Conservation (phyloP, 2,329 filamentous ascomycete genomes). For the Phialophora tarda region DNA sequence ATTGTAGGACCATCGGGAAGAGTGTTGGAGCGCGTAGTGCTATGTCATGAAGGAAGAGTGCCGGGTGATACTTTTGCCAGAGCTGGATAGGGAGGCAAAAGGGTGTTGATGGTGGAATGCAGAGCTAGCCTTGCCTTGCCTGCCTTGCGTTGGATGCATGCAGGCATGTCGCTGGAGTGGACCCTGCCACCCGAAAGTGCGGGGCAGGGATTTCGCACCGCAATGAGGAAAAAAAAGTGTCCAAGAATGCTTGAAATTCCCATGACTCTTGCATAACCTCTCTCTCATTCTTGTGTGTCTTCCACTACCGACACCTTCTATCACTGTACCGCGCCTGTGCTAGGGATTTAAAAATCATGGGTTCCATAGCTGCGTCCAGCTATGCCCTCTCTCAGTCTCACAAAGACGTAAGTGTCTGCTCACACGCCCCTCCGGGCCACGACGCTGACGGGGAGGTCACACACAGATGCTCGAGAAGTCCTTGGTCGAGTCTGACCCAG, state of each 20-base stretch:
- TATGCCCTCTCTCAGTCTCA: conserved; percentile 71
- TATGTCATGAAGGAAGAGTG: not conserved
- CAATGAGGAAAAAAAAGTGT: conserved; percentile 13
- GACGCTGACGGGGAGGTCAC: conserved; percentile 18
- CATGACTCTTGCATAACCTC: not conserved
- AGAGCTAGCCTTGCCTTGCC: conserved; percentile 8
- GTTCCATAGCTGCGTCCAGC: conserved; percentile 48
- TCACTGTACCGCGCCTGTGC: not conserved
- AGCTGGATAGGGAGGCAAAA: not conserved
- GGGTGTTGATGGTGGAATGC: not conserved
- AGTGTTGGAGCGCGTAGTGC: not conserved
- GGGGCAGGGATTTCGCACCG: conserved; percentile 2
- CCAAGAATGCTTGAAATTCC: conserved; percentile 5
- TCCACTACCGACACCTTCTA: not conserved
- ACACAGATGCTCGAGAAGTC: conserved; percentile 92
- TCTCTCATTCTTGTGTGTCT: not conserved
- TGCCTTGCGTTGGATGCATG: not conserved
- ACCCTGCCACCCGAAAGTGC: conserved; percentile 1
- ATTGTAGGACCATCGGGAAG: not conserved
- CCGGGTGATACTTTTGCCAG: conserved; percentile 7
- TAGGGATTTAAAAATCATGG: conserved; percentile 30
- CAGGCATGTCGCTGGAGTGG: not conserved
- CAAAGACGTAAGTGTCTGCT: conserved; percentile 61
- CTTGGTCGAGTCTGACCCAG: conserved; percentile 86
- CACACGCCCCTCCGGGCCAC: not conserved